A percentile compares a stretch with the other conserved stretches of the same genome.
These are phyloP conservation scores for Tilletia indica DNA, from an alignment of 1,284 basidiomycete genomes.

Conservation along the genomic window DNA sequence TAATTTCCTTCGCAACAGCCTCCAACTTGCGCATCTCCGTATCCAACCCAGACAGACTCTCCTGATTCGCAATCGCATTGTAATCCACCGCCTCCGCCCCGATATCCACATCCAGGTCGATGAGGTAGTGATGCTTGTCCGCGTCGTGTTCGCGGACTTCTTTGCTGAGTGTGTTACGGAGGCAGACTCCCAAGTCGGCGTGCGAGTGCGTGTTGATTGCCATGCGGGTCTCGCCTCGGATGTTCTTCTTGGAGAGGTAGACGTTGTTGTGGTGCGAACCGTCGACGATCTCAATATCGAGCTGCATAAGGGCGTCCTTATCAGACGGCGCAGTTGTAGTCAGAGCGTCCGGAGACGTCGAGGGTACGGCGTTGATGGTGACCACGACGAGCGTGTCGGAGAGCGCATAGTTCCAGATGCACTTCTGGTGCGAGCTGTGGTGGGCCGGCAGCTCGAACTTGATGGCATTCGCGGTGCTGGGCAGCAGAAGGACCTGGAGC, in stretches of 20 bases:
- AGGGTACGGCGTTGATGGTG: slow-evolving; percentile 78
- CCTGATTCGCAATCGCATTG: slow-evolving; percentile 98
- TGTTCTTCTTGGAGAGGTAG: slow-evolving; percentile 82
- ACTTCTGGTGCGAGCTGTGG: slow-evolving; percentile 38
- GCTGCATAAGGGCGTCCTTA: slow-evolving; percentile 18
- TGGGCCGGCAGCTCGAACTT: slow-evolving; percentile 49
- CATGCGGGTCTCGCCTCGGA: slow-evolving; percentile 85
- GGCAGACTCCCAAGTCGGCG: slow-evolving; percentile 91
- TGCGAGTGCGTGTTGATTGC: slow-evolving; percentile 91
- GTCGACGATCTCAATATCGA: slow-evolving; percentile 93
- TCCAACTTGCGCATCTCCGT: slow-evolving; percentile 98
- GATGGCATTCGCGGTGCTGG: slow-evolving; percentile 54
- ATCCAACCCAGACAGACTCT: slow-evolving; percentile 89
- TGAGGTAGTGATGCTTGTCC: slow-evolving; percentile 26
- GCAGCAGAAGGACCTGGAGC: slow-evolving; percentile 50
- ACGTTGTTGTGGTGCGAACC: slow-evolving; percentile 81
- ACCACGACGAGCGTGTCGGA: slow-evolving; percentile 63
- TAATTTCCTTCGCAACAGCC: slow-evolving; percentile 86
- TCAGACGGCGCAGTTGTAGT: neutral
- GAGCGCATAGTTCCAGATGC: slow-evolving; percentile 56
- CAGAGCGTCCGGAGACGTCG: slow-evolving; percentile 18
- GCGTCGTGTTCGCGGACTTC: slow-evolving; percentile 29
- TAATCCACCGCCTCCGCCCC: slow-evolving; percentile 98
- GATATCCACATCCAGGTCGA: slow-evolving; percentile 95
- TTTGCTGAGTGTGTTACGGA: slow-evolving; percentile 74